Base-by-base conservation (phyloP, 2,329 filamentous ascomycete species). In the Tympanopsis confertula region DNA sequence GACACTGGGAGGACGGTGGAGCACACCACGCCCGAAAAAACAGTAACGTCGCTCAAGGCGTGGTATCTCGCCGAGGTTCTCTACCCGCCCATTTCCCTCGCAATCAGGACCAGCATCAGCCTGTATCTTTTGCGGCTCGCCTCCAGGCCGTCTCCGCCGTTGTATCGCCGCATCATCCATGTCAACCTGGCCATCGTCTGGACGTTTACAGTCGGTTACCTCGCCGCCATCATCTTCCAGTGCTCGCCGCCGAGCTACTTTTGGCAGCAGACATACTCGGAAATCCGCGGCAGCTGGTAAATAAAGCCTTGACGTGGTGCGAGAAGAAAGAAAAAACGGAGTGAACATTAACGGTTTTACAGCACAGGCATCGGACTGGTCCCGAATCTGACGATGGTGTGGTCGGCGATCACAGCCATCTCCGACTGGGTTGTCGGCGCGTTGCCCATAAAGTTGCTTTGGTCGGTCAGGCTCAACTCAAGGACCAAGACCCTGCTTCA, bases 381-480 rank as follows among this genome's bases (percentile, higher is more conserved):
- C 14, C 61, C 62, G 15, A 50, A 50, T 28, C 48, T 64, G 2
- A 66, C 64, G 1, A 62, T 66, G 20, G 51, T 63, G 0, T 67
- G 71, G 50, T 65, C 65, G 29, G 58, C 56, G 15, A 48, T 70
- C 20, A 61, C 57, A 19, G 63, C 62, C 5, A 40, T 63, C 4
- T 61, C 56, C 32, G 69, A 75, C 42, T 65, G 67, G 52, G 58
- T 59, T 1, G 57, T 72, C 12, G 68, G 63, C 2, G 47, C 69
- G 3, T 48, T 74, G 4, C 70, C 71, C 1, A 57, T 71, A 5
- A 59, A 61, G 12, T 60, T 74, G 28, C 54, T 74, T 0, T 71
- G 67, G 64, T 53, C 62, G 15, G 55, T 72, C 24, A 61, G 66
- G 40, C 66, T 74, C 53, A 63, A 62, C 30, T 50, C 49, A 28